phyloP scores from a whole-genome alignment of 2,329 filamentous ascomycete species.

The Lecanicillium sp. region DNA sequence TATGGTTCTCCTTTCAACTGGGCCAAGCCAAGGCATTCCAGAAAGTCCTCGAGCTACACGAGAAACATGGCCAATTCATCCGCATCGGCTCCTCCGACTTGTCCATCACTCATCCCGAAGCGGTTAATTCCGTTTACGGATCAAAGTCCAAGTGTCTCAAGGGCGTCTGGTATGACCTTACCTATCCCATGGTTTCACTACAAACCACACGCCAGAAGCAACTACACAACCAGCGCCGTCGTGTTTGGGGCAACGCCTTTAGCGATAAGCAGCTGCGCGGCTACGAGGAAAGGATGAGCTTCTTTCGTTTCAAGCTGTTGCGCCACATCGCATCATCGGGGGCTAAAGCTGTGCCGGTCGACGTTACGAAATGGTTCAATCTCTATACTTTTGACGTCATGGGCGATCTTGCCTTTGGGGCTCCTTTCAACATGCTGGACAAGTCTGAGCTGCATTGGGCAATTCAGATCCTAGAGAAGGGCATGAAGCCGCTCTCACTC shows the following conservation, averaged over 20 bases:
- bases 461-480: too few species aligned
- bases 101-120: not conserved
- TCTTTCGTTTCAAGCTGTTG: not conserved
- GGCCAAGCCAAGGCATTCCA: too few species aligned
- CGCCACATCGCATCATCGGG: not conserved
- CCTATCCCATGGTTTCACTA: not conserved
- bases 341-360: not conserved
- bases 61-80: too few species aligned
- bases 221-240: not conserved
- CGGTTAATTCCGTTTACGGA: not conserved
- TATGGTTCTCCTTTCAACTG: too few species aligned
- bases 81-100: not conserved
- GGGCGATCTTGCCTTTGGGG: slow-evolving; percentile 35
- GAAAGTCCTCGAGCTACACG: too few species aligned
- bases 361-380: not conserved
- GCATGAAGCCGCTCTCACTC: too few species aligned
- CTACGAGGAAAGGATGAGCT: not conserved
- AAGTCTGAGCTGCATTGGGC: too few species aligned
- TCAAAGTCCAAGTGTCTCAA: not conserved
- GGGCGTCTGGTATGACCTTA: not conserved
- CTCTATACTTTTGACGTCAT: slow-evolving; percentile 26
- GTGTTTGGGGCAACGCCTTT: not conserved
- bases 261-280: not conserved
- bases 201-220: not conserved
- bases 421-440: slow-evolving; percentile 31